These are phyloP conservation scores for Podospora tetraspora DNA, from an alignment of 495 filamentous ascomycete genomes.

Conservation along the genomic window DNA sequence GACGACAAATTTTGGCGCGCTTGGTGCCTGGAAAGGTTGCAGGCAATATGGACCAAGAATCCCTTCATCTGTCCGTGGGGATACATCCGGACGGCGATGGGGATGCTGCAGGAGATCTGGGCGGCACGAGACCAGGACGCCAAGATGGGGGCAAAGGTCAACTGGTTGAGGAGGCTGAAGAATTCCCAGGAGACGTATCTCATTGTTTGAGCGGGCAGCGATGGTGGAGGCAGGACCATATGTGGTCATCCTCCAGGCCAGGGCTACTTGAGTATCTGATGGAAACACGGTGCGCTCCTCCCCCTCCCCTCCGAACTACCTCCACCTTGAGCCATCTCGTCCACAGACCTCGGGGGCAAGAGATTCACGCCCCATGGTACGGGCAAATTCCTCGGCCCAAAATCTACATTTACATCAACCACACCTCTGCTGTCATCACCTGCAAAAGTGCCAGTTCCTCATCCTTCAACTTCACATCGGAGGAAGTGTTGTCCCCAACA, in stretches of 20 bases:
- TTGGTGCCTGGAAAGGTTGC: slow-evolving; percentile 37
- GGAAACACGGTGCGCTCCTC: neutral
- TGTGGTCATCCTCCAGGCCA: neutral
- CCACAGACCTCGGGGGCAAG: too few relatives aligned
- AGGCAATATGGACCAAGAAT: slow-evolving; percentile 28
- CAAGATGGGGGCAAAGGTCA: slow-evolving; percentile 6
- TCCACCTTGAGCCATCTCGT: neutral
- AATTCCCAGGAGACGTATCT: slow-evolving; percentile 33
- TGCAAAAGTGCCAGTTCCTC: too few relatives aligned
- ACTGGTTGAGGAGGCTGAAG: slow-evolving; percentile 37
- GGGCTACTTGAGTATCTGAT: neutral
- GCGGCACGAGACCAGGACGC: slow-evolving; percentile 26
- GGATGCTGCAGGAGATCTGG: slow-evolving; percentile 40
- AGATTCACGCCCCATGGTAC: too few relatives aligned
- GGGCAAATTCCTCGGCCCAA: too few relatives aligned
- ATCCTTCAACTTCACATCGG: too few relatives aligned
- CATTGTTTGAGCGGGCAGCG: slow-evolving; percentile 30
- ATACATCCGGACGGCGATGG: slow-evolving; percentile 39
- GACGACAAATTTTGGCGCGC: slow-evolving; percentile 25
- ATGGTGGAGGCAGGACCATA: neutral
- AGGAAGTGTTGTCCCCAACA: too few relatives aligned
- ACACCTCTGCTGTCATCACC: too few relatives aligned
- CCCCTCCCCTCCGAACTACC: neutral
- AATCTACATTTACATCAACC: too few relatives aligned
- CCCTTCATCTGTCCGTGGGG: slow-evolving; percentile 42